Base-by-base conservation (phyloP, 768 basidiomycete genomes). In the Leccinum imitatum region DNA sequence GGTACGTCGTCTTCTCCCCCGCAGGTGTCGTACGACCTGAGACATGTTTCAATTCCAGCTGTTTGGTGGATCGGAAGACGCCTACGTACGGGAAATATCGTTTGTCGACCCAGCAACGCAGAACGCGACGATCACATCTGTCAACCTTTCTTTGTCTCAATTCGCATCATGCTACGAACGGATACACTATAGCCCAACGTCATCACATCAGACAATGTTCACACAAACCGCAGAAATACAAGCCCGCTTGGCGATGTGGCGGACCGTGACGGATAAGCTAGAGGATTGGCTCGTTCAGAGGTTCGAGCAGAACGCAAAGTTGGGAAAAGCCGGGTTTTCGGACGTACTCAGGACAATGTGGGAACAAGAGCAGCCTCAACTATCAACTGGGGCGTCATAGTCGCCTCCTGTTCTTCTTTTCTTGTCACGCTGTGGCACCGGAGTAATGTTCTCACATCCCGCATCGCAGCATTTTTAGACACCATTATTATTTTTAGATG, bases 141-240 rank as follows among this genome's bases (percentile, higher is more conserved):
- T 94, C 75, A 98, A 98, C 77, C 87, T 98, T 54, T 92, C 91
- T 13, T 78, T 97, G 30, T 94, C 93, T n/a, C 93, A 96, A 76
- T 95, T 96, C 67, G 90, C 93, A 63, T 92, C 89, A 41, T 96
- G 93, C 71, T 86, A 91, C 65, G 95, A 98, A 75, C 86, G 85
- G 66, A 95, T 98, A 75, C 86, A 84, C 58, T 98, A 98, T 71
- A 80, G 81, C 1, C 95, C 95, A 1, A 76, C 81, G n/a, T 81
- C 84, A 1, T 68, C 78, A 23, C 76, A 80, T 52, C 80, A 83
- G 51, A 97, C 94, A 9, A 68, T 80, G 30, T 98, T 98, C 72
- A 73, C 78, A 5, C 95, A 97, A 74, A 93, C 93, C n/a, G 95
- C 95, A 2, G 89, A 95, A 75, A 86, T 98, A 57, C 90, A 93